Evolutionary conservation across 202 grass and related monocot genomes (phyloP).

Genomic region (Panicum virgatum): DNA sequence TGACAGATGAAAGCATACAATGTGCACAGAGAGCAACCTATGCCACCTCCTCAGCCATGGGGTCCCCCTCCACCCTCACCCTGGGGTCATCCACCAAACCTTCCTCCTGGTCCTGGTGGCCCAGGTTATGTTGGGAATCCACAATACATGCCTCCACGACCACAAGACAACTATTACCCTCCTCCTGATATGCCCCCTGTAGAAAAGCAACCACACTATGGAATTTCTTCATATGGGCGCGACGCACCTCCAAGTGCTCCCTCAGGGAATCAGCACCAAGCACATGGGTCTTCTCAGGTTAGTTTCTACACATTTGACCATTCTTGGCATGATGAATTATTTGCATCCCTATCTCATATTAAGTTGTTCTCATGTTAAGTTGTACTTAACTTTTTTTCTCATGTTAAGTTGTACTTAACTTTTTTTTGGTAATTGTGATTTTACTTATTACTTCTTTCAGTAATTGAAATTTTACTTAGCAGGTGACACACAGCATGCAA

Average conservation of each 20-base stretch:
- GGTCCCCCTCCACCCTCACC: slow-evolving; percentile 71
- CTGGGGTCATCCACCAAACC: slow-evolving; percentile 71
- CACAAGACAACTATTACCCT: slow-evolving; percentile 79
- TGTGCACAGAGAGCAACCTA: slow-evolving; percentile 74
- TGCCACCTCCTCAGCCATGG: slow-evolving; percentile 76
- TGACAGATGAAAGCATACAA: slow-evolving; percentile 66
- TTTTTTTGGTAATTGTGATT: no score
- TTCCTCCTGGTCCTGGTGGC: slow-evolving; percentile 50
- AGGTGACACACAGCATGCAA: slow-evolving; percentile 91
- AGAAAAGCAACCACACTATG: slow-evolving; percentile 83
- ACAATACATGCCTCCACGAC: slow-evolving; percentile 73
- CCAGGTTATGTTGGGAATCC: slow-evolving; percentile 70
- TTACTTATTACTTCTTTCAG: background rate
- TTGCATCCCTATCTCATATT: background rate
- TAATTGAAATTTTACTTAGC: slow-evolving; percentile 28
- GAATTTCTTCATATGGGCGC: slow-evolving; percentile 78
- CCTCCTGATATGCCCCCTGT: slow-evolving; percentile 64
- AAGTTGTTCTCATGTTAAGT: background rate
- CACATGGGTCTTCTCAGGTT: slow-evolving; percentile 71
- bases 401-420: background rate
- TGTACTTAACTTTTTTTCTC: background rate
- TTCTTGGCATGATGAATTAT: slow-evolving; percentile 13
- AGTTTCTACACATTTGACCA: slow-evolving; percentile 35
- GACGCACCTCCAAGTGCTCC: slow-evolving; percentile 50
- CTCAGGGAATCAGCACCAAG: slow-evolving; percentile 63